These are phyloP conservation scores for Fusarium newnesense DNA, from an alignment of 2,329 filamentous ascomycete genomes.

Conservation along the genomic window DNA sequence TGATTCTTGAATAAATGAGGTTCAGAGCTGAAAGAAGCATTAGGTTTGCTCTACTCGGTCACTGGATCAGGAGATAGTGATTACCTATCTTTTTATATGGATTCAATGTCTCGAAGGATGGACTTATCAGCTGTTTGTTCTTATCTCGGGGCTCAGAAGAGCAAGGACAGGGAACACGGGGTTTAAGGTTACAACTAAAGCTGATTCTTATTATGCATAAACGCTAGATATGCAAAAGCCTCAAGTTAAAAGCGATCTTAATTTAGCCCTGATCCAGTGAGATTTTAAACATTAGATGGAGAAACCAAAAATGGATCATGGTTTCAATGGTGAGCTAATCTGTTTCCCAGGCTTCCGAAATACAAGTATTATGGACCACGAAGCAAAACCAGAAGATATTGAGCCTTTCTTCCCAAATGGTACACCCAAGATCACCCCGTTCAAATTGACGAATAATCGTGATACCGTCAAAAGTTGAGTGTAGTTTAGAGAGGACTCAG, in stretches of 20 bases:
- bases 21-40: no score
- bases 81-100: not conserved
- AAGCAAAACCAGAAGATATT: not conserved
- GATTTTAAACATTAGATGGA: not conserved
- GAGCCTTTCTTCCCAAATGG: accelerated
- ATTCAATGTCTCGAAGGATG: accelerated
- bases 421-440: no score
- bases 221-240: not conserved
- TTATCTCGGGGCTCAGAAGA: not conserved
- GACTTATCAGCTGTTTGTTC: not conserved
- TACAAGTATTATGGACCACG: not conserved
- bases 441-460: accelerated
- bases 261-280: not conserved
- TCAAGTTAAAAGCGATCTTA: not conserved
- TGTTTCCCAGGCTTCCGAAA: accelerated
- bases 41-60: not conserved
- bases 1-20: not conserved
- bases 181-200: not conserved
- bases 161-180: no score
- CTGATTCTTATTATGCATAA: not conserved
- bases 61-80: not conserved
- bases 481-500: not conserved
- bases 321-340: no score
- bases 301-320: no score
- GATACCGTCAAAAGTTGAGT: accelerated